Evolutionary conservation across 2,329 filamentous ascomycete genomes (phyloP).

Genomic region (Plectosphaerella sp.): DNA sequence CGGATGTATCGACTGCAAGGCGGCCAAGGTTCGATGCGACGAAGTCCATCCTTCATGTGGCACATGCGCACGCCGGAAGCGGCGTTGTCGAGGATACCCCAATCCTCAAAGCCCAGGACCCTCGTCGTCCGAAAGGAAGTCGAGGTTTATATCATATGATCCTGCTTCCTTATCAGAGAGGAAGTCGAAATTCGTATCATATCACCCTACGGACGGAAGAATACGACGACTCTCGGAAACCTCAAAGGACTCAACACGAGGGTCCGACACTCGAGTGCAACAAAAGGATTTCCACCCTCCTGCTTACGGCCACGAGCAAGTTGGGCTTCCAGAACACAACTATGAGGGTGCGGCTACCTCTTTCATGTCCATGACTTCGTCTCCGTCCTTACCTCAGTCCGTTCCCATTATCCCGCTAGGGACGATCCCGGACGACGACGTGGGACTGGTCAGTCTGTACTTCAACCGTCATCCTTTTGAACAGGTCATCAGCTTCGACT

Average conservation of each 20-base stretch:
- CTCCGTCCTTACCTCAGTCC: background rate
- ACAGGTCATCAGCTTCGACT: conserved; percentile 21
- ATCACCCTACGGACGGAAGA: background rate
- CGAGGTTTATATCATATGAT: background rate
- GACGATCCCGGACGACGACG: background rate
- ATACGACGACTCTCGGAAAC: background rate
- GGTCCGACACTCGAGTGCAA: too few relatives aligned
- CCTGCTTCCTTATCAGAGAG: too few relatives aligned
- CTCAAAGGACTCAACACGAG: too few relatives aligned
- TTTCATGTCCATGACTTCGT: background rate
- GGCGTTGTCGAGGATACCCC: conserved; percentile 22
- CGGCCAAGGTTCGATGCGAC: conserved; percentile 24
- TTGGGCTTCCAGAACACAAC: too few relatives aligned
- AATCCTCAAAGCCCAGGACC: background rate
- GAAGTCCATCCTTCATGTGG: conserved; percentile 23
- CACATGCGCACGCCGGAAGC: conserved; percentile 23
- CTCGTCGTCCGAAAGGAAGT: background rate
- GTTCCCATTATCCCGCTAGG: background rate
- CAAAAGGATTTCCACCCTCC: too few relatives aligned
- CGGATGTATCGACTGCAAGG: conserved; percentile 26
- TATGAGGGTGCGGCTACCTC: background rate
- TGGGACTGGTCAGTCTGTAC: background rate
- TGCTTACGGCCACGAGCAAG: too few relatives aligned
- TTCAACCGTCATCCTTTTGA: conserved; percentile 17
- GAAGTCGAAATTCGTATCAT: background rate